A percentile compares a stretch with the other conserved stretches of the same genome.
phyloP scores from a whole-genome alignment of 371 early-diverging fungal genomes.

The Coemansia sp. region DNA sequence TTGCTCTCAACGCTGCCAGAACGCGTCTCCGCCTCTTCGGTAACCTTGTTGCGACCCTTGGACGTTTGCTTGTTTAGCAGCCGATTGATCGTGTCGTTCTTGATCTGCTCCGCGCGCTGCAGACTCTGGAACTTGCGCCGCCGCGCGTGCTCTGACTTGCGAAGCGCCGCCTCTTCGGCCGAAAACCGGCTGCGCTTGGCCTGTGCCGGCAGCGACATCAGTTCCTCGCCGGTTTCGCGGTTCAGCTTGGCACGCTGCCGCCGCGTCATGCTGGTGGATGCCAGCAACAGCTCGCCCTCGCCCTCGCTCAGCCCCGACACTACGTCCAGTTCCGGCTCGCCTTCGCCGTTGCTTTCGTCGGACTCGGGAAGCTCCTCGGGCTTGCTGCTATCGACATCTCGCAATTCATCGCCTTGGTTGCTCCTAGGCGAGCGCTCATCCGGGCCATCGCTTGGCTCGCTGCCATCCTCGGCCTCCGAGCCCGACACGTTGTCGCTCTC shows the following conservation, averaged over 20 bases:
- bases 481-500: constrained; percentile 10
- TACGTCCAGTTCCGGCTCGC: constrained; percentile 7
- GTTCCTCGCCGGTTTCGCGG: constrained; percentile 60
- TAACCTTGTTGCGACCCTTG: constrained; percentile 61
- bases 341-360: constrained; percentile 17
- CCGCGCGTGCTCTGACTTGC: constrained; percentile 71
- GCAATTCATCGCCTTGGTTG: no score
- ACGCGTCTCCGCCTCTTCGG: constrained; percentile 52
- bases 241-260: constrained; percentile 69
- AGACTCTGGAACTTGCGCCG: constrained; percentile 75
- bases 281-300: constrained; percentile 7
- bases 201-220: constrained; percentile 63
- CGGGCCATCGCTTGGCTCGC: constrained; percentile 40
- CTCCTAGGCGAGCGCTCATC: not conserved
- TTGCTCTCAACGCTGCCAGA: constrained; percentile 40
- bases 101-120: constrained; percentile 74
- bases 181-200: constrained; percentile 65
- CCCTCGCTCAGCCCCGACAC: constrained; percentile 10
- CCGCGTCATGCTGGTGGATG: constrained; percentile 58
- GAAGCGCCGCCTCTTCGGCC: constrained; percentile 67
- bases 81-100: constrained; percentile 72
- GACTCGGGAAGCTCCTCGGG: constrained; percentile 24
- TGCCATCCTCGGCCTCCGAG: constrained; percentile 29
- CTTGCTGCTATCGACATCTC: no score
- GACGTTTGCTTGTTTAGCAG: constrained; percentile 73